phyloP scores from a whole-genome alignment of 345 rosid species.

The Gossypioides kirkii region DNA sequence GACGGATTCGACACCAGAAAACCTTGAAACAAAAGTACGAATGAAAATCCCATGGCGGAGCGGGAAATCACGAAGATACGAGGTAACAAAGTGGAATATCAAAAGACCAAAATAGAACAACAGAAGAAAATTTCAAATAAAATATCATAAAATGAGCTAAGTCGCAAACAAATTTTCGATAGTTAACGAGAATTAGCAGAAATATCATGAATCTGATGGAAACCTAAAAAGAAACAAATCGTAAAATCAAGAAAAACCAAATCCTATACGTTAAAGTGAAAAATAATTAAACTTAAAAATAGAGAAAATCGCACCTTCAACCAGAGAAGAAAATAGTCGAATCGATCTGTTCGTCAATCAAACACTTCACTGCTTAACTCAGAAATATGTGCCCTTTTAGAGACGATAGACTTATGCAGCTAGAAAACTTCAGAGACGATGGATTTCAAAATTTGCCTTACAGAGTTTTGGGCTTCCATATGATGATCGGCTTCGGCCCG shows the following conservation, averaged over 20 bases:
- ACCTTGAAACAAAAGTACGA: background rate
- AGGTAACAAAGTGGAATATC: background rate
- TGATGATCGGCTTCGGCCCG: background rate
- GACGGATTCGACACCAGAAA: no score
- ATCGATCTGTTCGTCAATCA: background rate
- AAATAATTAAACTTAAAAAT: background rate
- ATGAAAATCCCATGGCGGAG: background rate
- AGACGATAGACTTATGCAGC: background rate
- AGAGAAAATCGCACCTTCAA: background rate
- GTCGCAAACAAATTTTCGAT: background rate
- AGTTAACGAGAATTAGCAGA: background rate
- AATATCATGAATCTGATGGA: background rate
- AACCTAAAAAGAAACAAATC: background rate
- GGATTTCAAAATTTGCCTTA: background rate
- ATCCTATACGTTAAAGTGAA: background rate
- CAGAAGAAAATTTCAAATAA: background rate
- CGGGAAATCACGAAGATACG: background rate
- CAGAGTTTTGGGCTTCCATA: background rate
- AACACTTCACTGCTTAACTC: background rate
- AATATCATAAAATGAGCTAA: background rate
- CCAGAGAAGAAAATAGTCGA: background rate
- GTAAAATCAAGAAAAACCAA: background rate
- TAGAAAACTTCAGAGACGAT: background rate
- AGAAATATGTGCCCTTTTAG: no score
- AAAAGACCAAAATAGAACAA: background rate